Conservation (phyloP, 371 early-diverging fungal genomes). For the Mortierella sp. region DNA sequence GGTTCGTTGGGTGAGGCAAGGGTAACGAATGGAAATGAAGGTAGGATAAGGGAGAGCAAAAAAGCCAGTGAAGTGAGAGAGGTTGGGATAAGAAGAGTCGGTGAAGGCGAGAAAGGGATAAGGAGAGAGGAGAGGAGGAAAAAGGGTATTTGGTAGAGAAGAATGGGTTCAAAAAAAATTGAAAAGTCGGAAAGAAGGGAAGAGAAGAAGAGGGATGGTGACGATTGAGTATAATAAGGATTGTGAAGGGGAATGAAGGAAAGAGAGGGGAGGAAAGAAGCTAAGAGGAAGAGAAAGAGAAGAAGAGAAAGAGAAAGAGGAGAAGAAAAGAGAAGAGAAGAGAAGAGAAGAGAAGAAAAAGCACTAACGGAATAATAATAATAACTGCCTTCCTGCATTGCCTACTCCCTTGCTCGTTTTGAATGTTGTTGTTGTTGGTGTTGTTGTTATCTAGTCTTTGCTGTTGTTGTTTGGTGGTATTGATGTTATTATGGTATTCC, state of each 20-base stretch:
- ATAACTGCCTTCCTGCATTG: slow-evolving; percentile 11
- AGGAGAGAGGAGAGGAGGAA: neutral
- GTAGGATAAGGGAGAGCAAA: neutral
- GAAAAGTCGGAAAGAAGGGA: neutral
- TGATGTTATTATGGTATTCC: neutral
- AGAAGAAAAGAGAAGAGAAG: no score
- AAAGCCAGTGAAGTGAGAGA: neutral
- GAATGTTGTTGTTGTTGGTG: neutral
- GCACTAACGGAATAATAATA: slow-evolving; percentile 9
- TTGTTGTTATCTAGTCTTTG: neutral
- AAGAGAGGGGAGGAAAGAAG: neutral
- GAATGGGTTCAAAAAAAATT: neutral
- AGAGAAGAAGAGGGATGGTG: neutral
- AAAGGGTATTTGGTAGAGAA: neutral
- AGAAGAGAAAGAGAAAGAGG: neutral
- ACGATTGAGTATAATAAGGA: neutral
- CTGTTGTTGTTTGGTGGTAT: neutral
- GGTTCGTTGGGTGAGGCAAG: neutral
- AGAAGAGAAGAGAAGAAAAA: neutral
- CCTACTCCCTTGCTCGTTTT: neutral
- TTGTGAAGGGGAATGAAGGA: neutral
- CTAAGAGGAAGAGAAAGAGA: neutral
- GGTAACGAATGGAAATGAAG: neutral
- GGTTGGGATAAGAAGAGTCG: neutral
- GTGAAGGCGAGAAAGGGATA: neutral